Evolutionary conservation across 2,329 filamentous ascomycete species (phyloP).

Genomic region (Fusarium penzigii): DNA sequence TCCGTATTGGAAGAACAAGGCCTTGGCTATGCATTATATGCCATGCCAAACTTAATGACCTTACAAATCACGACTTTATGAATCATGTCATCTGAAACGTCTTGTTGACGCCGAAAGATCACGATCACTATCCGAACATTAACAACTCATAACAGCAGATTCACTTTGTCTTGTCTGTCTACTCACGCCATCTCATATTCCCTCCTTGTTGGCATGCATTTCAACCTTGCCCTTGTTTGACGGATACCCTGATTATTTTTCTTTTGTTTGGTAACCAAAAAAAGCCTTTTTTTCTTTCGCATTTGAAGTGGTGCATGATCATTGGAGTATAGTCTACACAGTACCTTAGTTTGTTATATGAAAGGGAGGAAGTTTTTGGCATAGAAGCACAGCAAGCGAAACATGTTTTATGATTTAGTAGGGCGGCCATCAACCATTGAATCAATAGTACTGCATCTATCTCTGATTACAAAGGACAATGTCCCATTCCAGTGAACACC

Average conservation of each 20-base stretch:
- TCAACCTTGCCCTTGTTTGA: background rate
- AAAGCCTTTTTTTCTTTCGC: background rate
- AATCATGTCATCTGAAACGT: background rate
- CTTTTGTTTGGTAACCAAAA: background rate
- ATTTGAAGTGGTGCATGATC: background rate
- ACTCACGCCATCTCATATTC: background rate
- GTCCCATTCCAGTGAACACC: too few species aligned
- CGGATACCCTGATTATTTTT: background rate
- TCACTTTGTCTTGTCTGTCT: background rate
- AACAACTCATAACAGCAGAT: background rate
- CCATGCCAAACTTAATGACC: background rate
- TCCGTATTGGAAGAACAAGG: background rate
- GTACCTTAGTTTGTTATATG: background rate
- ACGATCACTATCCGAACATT: background rate
- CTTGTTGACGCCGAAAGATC: background rate
- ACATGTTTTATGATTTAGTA: too few species aligned
- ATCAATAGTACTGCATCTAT: too few species aligned
- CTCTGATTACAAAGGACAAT: too few species aligned
- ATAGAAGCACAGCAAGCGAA: background rate
- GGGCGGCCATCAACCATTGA: too few species aligned
- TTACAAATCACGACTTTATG: background rate
- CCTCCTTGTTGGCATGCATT: background rate
- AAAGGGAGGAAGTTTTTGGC: constrained; percentile 16
- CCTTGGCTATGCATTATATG: too few species aligned
- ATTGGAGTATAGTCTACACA: background rate